Evolutionary conservation across 495 filamentous ascomycete genomes (phyloP).

Genomic region (Penicillium egyptiacum): DNA sequence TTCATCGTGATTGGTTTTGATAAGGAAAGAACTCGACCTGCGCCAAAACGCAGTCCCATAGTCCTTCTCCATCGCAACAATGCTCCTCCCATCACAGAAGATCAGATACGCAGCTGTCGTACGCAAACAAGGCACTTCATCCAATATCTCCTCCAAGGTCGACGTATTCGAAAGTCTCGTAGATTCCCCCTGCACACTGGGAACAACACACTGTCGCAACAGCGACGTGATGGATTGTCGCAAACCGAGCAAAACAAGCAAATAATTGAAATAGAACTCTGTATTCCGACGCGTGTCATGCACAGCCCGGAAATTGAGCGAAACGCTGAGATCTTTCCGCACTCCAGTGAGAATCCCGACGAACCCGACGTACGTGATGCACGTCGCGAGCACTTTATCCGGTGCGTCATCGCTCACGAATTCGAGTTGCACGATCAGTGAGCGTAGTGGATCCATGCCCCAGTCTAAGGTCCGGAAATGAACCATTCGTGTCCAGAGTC

Average conservation of each 20-base stretch:
- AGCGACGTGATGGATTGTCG: slow-evolving; percentile 57
- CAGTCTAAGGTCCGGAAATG: slow-evolving; percentile 70
- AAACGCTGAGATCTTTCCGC: slow-evolving; percentile 53
- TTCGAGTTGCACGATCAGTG: slow-evolving; percentile 58
- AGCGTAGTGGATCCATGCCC: slow-evolving; percentile 61
- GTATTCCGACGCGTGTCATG: slow-evolving; percentile 48
- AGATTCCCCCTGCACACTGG: not conserved
- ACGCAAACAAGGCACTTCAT: slow-evolving; percentile 31
- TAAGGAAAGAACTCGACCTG: slow-evolving; percentile 50
- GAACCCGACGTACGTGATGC: slow-evolving; percentile 63
- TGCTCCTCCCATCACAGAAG: slow-evolving; percentile 51
- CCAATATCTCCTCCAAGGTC: slow-evolving; percentile 30
- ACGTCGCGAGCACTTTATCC: slow-evolving; percentile 52
- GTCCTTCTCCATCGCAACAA: slow-evolving; percentile 59
- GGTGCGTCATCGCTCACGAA: slow-evolving; percentile 41
- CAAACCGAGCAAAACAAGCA: slow-evolving; percentile 57
- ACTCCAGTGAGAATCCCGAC: slow-evolving; percentile 64
- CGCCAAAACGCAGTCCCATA: slow-evolving; percentile 40
- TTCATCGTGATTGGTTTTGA: slow-evolving; percentile 57
- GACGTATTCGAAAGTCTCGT: slow-evolving; percentile 1
- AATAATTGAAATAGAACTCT: slow-evolving; percentile 48
- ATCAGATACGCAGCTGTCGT: slow-evolving; percentile 61
- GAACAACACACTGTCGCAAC: slow-evolving; percentile 36
- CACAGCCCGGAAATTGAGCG: slow-evolving; percentile 63
- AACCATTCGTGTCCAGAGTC: slow-evolving; percentile 42